phyloP scores from a whole-genome alignment of 352 stramenopile genomes.

The Pythium rhizo-oryzae region DNA sequence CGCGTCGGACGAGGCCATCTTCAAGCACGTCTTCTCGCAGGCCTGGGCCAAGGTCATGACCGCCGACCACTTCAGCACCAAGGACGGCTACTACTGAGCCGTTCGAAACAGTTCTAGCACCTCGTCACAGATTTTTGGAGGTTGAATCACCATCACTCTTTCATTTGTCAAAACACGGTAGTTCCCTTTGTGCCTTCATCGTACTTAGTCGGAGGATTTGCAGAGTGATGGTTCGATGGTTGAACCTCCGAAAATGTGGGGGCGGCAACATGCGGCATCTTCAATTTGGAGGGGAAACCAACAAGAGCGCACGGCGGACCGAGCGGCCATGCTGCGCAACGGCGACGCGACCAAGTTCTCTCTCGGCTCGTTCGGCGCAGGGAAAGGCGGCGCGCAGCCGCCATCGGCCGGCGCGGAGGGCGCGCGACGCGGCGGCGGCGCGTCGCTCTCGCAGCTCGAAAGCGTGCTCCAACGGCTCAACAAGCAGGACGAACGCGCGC shows the following conservation, averaged over 20 bases:
- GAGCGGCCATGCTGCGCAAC: neutral
- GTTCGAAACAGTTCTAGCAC: neutral
- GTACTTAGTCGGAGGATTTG: neutral
- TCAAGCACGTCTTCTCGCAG: conserved; percentile 52
- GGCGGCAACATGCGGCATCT: conserved; percentile 17
- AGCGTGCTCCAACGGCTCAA: conserved; percentile 57
- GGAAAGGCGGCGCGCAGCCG: neutral
- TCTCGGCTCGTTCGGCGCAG: neutral
- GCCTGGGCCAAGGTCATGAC: conserved; percentile 39
- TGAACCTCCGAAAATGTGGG: conserved; percentile 33
- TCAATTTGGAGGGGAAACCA: neutral
- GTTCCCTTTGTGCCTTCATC: neutral
- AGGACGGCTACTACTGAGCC: conserved; percentile 30
- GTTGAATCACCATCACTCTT: neutral
- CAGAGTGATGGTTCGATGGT: conserved; percentile 49
- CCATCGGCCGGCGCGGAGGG: neutral
- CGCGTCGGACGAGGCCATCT: conserved; percentile 90
- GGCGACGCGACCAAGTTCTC: neutral
- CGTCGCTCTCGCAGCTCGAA: conserved; percentile 52
- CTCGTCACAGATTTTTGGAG: neutral
- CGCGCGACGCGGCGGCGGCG: neutral
- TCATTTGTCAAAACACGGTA: neutral
- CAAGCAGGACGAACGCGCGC: conserved; percentile 50
- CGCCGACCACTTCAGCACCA: conserved; percentile 36
- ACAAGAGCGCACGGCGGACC: neutral